These are phyloP conservation scores for Xylaria sp. DNA, from an alignment of 495 filamentous ascomycete genomes.

Conservation along the genomic window DNA sequence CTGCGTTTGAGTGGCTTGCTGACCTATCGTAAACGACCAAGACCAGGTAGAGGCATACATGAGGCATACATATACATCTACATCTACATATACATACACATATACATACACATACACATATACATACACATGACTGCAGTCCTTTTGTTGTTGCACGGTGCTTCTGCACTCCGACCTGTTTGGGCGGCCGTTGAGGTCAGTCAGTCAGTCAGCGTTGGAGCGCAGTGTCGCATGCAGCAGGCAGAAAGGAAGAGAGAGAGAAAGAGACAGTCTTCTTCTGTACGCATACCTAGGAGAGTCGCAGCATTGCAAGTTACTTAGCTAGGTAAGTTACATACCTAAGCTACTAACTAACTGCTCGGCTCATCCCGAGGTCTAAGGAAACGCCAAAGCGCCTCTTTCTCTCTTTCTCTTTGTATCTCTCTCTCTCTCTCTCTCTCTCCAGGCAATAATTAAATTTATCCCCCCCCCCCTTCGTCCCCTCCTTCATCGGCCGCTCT, in stretches of 20 bases:
- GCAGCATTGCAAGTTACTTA: constrained; percentile 14
- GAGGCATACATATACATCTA: no score
- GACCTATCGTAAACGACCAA: not conserved
- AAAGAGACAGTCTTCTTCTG: no score
- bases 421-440: not conserved
- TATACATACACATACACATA: no score
- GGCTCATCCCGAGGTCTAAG: constrained; percentile 27
- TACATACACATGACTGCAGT: no score
- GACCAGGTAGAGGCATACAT: not conserved
- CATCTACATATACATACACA: no score
- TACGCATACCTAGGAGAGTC: no score
- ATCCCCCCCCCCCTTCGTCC: no score
- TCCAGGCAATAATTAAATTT: not conserved
- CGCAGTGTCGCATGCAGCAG: constrained; percentile 22
- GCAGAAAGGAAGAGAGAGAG: not conserved
- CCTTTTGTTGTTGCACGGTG: constrained; percentile 16
- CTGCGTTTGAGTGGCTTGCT: constrained; percentile 9
- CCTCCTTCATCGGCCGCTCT: not conserved
- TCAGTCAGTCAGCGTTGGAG: constrained; percentile 26
- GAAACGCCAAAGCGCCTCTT: constrained; percentile 18
- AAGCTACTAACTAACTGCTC: constrained; percentile 13
- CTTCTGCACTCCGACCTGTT: constrained; percentile 20
- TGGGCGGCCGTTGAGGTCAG: constrained; percentile 23
- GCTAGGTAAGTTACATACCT: no score
- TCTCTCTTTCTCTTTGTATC: no score